A percentile compares a stretch with the other conserved stretches of the same genome.
Conservation (phyloP, 2,329 filamentous ascomycete genomes). For the Colletotrichum liaoningense region DNA sequence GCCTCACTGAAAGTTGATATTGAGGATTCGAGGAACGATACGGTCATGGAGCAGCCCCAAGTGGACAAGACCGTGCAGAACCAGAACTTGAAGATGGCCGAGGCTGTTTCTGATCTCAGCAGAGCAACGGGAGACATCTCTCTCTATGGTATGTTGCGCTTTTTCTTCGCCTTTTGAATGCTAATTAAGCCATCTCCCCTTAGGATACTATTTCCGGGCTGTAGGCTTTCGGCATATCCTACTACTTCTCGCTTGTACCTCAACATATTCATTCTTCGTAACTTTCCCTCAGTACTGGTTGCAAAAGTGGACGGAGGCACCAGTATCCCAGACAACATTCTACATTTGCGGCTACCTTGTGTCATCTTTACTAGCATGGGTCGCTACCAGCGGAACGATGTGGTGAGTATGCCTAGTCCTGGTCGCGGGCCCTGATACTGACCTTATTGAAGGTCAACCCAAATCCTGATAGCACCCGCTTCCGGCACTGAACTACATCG, state of each 20-base stretch:
- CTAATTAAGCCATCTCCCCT: neutral
- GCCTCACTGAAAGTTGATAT: neutral
- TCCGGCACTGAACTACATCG: constrained; percentile 14
- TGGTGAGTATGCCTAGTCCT: neutral
- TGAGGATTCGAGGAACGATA: neutral
- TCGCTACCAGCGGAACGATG: constrained; percentile 8
- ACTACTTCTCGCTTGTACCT: constrained; percentile 19
- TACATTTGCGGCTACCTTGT: constrained; percentile 15
- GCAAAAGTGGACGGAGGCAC: constrained; percentile 28
- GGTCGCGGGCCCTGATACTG: neutral
- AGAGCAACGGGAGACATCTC: constrained; percentile 19
- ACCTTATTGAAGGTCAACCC: neutral
- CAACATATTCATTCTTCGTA: constrained; percentile 6
- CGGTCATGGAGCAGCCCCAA: neutral
- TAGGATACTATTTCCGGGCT: constrained; percentile 15
- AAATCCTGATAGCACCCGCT: constrained; percentile 4
- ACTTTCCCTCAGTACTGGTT: constrained; percentile 32
- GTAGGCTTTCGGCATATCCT: constrained; percentile 3
- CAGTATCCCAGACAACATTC: constrained; percentile 3
- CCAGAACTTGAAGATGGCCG: constrained; percentile 12
- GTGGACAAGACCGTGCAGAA: neutral
- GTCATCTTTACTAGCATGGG: constrained; percentile 6
- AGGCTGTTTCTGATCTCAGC: constrained; percentile 9
- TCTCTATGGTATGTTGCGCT: constrained; percentile 16
- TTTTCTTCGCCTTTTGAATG: neutral